Conservation (phyloP, 768 basidiomycete species). For the Phaffia australis region DNA sequence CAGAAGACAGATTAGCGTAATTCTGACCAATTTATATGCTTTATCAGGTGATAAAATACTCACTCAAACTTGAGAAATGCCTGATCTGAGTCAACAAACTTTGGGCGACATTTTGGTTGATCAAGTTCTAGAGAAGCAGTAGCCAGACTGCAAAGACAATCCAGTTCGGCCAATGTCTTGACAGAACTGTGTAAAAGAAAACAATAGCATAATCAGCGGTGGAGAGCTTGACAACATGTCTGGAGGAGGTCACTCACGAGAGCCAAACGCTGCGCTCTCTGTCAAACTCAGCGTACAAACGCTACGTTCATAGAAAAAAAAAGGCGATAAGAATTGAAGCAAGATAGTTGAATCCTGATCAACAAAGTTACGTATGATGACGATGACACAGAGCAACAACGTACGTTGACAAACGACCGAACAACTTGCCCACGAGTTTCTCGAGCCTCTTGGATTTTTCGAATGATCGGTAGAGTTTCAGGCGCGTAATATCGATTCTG, state of each 20-base stretch:
- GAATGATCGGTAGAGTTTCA: constrained; percentile 57
- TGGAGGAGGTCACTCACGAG: constrained; percentile 28
- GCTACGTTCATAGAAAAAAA: constrained; percentile 50
- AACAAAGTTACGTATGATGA: too few species aligned
- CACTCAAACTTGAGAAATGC: constrained; percentile 81
- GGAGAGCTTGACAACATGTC: constrained; percentile 47
- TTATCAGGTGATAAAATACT: constrained; percentile 68
- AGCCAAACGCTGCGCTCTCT: constrained; percentile 36
- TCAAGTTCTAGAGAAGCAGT: constrained; percentile 81
- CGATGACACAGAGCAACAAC: neutral
- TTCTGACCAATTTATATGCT: constrained; percentile 52
- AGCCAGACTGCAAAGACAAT: constrained; percentile 84
- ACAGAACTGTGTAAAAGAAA: constrained; percentile 26
- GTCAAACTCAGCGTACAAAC: constrained; percentile 37
- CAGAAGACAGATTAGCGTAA: neutral
- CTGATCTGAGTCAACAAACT: constrained; percentile 65
- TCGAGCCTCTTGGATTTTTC: constrained; percentile 80
- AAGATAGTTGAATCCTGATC: too few species aligned
- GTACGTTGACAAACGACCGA: constrained; percentile 39
- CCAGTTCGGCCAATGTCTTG: constrained; percentile 74
- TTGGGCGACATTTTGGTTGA: constrained; percentile 85
- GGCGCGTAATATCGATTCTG: constrained; percentile 67
- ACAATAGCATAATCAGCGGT: constrained; percentile 52
- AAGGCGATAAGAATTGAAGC: too few species aligned
- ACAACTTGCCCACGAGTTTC: constrained; percentile 71